phyloP scores from a whole-genome alignment of 257 asterid species.

The Mentha longifolia region DNA sequence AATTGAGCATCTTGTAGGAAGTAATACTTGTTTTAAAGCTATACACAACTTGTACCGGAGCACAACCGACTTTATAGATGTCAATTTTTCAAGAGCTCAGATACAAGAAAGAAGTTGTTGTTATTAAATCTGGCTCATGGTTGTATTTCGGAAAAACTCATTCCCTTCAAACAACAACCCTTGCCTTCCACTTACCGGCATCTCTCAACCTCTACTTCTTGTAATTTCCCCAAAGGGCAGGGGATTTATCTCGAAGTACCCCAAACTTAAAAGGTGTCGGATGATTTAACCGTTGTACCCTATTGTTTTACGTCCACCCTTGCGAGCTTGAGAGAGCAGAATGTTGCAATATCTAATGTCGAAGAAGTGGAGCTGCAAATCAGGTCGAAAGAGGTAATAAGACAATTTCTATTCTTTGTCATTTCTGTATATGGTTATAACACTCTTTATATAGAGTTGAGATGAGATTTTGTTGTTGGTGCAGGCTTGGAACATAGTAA shows the following conservation, averaged over 20 bases:
- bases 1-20: slow-evolving; percentile 26
- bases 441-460: neutral
- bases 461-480: neutral
- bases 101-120: neutral
- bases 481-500: neutral
- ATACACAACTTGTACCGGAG: slow-evolving; percentile 33
- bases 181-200: neutral
- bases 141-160: neutral
- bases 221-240: slow-evolving; percentile 12
- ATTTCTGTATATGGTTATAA: neutral
- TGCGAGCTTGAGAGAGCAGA: neutral
- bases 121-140: slow-evolving; percentile 28
- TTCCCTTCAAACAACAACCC: slow-evolving; percentile 17
- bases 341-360: slow-evolving; percentile 27
- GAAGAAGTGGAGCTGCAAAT: slow-evolving; percentile 20
- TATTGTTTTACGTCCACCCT: neutral
- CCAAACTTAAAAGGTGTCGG: neutral
- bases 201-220: neutral
- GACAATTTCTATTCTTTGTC: neutral
- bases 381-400: slow-evolving; percentile 29
- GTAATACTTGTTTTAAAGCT: slow-evolving; percentile 15
- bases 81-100: neutral
- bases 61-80: neutral
- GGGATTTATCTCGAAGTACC: slow-evolving; percentile 23
- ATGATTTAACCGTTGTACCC: neutral